Conservation (phyloP, 2,329 filamentous ascomycete genomes). For the Lasiodiplodia hormozganensis region DNA sequence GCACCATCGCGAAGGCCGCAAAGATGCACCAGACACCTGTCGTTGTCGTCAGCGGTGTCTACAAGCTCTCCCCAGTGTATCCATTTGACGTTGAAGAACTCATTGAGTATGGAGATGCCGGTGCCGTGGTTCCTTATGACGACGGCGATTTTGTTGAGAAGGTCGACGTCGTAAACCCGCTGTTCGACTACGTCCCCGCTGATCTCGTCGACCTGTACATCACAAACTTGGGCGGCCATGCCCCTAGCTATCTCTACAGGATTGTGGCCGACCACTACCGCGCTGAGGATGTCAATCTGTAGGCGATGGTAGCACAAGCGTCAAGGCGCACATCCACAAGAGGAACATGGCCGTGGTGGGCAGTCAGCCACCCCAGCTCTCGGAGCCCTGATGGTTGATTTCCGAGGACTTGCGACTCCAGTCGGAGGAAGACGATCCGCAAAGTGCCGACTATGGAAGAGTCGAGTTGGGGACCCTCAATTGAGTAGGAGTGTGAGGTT, state of each 20-base stretch:
- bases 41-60: slow-evolving; percentile 87
- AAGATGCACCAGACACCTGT: slow-evolving; percentile 83
- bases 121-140: slow-evolving; percentile 76
- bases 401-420: background rate
- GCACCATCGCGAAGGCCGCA: slow-evolving; percentile 83
- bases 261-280: slow-evolving; percentile 76
- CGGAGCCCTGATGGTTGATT: background rate
- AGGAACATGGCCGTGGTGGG: background rate
- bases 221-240: slow-evolving; percentile 79
- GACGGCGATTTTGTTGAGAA: slow-evolving; percentile 81
- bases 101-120: slow-evolving; percentile 85
- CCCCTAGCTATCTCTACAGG: slow-evolving; percentile 74
- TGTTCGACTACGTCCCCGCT: slow-evolving; percentile 82
- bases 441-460: background rate
- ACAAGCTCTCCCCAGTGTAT: slow-evolving; percentile 91
- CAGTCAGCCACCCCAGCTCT: background rate
- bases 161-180: slow-evolving; percentile 77
- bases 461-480: background rate
- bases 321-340: background rate
- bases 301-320: background rate
- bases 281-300: slow-evolving; percentile 10
- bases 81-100: slow-evolving; percentile 81
- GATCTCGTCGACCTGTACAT: slow-evolving; percentile 82
- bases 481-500: background rate
- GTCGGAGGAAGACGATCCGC: slow-evolving; percentile 5